Evolutionary conservation across 176 grass and related monocot genomes (phyloP).

Genomic region (Saccharum officinarum): DNA sequence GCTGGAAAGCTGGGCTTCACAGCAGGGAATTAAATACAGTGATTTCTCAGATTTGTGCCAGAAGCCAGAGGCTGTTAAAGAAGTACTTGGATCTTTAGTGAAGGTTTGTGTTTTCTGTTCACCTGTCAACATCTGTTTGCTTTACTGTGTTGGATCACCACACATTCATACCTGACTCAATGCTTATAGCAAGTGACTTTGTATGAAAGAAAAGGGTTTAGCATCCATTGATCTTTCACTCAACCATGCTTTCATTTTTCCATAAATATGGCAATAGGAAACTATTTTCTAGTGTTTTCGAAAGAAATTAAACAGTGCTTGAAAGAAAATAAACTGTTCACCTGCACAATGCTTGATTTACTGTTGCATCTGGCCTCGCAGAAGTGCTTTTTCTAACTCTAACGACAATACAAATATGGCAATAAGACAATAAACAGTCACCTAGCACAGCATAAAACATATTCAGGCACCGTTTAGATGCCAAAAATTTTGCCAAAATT

Average conservation of each 20-base stretch:
- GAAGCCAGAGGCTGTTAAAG: slow-evolving; percentile 76
- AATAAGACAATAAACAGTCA: background rate
- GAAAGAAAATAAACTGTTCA: too few species aligned
- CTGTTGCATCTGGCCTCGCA: background rate
- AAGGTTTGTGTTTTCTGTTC: slow-evolving; percentile 60
- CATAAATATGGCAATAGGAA: too few species aligned
- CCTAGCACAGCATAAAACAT: background rate
- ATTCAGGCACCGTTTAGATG: too few species aligned
- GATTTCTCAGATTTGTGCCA: slow-evolving; percentile 74
- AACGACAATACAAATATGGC: background rate
- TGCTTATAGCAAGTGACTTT: slow-evolving; percentile 5
- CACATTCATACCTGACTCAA: slow-evolving; percentile 8
- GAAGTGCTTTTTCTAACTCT: background rate
- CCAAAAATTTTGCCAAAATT: too few species aligned
- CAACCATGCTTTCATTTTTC: background rate
- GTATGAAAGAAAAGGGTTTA: slow-evolving; percentile 8
- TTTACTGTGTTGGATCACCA: slow-evolving; percentile 13
- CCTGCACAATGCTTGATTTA: background rate
- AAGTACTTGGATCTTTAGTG: slow-evolving; percentile 72
- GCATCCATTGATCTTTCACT: background rate
- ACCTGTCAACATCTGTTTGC: slow-evolving; percentile 4
- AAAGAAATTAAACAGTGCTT: too few species aligned
- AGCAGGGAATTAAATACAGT: slow-evolving; percentile 57
- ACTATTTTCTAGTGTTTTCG: too few species aligned
- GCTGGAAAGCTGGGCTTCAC: slow-evolving; percentile 71